A percentile compares a stretch with the other conserved stretches of the same genome.
These are phyloP conservation scores for Salvia hispanica DNA, from an alignment of 257 asterid genomes.

Conservation along the genomic window DNA sequence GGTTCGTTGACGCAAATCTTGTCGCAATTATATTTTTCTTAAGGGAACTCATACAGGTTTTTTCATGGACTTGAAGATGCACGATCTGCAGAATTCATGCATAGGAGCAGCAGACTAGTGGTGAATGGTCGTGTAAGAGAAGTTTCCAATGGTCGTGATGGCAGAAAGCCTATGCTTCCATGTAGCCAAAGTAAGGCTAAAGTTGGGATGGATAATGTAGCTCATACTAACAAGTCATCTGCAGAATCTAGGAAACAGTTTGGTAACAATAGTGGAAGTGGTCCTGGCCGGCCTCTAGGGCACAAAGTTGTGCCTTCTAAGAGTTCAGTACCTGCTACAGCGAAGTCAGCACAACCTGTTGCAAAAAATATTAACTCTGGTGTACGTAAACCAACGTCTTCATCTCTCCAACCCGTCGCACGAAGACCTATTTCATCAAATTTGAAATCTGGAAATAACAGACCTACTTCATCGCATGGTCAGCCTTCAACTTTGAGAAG, in stretches of 20 bases:
- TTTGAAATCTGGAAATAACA: slow-evolving; percentile 38
- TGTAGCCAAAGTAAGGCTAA: slow-evolving; percentile 48
- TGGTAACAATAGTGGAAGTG: slow-evolving; percentile 59
- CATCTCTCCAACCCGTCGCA: slow-evolving; percentile 32
- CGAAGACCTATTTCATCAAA: slow-evolving; percentile 38
- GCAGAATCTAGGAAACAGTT: slow-evolving; percentile 51
- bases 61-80: no score
- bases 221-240: slow-evolving; percentile 37
- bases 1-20: no score
- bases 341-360: slow-evolving; percentile 41
- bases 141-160: slow-evolving; percentile 43
- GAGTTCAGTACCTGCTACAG: slow-evolving; percentile 40
- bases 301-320: slow-evolving; percentile 50
- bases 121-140: slow-evolving; percentile 45
- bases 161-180: slow-evolving; percentile 37
- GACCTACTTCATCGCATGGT: slow-evolving; percentile 39
- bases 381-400: slow-evolving; percentile 40
- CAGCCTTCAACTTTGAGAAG: slow-evolving; percentile 50
- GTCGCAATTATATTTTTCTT: no score
- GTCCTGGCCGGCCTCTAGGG: slow-evolving; percentile 74
- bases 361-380: slow-evolving; percentile 38
- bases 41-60: no score
- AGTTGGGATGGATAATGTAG: slow-evolving; percentile 40
- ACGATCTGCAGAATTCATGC: no score
- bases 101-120: no score